These are phyloP conservation scores for Fremontodendron californicum DNA, from an alignment of 345 rosid genomes.

Conservation along the genomic window DNA sequence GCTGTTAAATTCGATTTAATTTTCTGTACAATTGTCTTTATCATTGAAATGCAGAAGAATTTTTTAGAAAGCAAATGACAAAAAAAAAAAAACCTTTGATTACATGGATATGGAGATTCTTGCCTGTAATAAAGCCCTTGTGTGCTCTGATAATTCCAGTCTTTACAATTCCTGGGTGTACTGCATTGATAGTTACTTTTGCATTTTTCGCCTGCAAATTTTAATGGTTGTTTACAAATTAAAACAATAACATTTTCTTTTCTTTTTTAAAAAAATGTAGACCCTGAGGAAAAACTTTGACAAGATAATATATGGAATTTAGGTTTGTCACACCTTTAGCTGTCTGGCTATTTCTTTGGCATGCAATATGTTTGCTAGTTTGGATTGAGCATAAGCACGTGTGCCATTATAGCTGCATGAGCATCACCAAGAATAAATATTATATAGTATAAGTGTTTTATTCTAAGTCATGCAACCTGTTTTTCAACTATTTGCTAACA, in stretches of 20 bases:
- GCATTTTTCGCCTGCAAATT: conserved; percentile 68
- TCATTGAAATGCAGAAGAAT: background rate
- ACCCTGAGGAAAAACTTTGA: background rate
- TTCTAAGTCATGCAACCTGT: background rate
- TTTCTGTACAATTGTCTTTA: background rate
- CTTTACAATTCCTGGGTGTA: conserved; percentile 93
- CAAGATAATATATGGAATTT: background rate
- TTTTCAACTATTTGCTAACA: background rate
- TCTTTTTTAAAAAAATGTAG: background rate
- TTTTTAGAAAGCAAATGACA: too few relatives aligned
- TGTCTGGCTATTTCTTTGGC: conserved; percentile 72
- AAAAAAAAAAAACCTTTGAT: background rate
- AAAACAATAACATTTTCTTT: background rate
- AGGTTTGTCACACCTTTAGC: conserved; percentile 54
- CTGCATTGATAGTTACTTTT: conserved; percentile 76
- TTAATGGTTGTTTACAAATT: background rate
- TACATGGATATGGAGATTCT: background rate
- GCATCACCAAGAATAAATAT: background rate
- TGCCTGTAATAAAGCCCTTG: conserved; percentile 76
- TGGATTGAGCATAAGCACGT: conserved; percentile 85
- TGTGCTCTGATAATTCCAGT: conserved; percentile 91
- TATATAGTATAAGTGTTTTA: background rate
- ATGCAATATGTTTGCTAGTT: conserved; percentile 77
- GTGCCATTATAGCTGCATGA: conserved; percentile 77
- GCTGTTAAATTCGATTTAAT: background rate